phyloP scores from a whole-genome alignment of 495 filamentous ascomycete species.

The Filosporella fistucella region DNA sequence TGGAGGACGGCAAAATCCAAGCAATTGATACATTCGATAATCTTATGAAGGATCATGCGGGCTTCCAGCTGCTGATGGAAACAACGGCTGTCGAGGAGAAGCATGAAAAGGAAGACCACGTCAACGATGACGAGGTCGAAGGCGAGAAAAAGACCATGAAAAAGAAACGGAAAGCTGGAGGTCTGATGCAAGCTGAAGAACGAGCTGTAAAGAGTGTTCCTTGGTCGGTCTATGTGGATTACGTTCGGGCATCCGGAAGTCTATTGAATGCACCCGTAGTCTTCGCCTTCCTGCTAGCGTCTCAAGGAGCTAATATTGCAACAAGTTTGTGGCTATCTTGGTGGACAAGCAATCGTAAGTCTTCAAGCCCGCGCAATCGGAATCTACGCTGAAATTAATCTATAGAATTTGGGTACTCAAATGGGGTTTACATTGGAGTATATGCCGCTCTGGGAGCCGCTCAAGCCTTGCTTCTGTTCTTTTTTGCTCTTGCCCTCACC shows the following conservation, averaged over 20 bases:
- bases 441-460: slow-evolving; percentile 72
- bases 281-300: slow-evolving; percentile 58
- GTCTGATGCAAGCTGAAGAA: slow-evolving; percentile 90
- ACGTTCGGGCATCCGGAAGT: slow-evolving; percentile 74
- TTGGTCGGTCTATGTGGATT: slow-evolving; percentile 78
- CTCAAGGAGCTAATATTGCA: slow-evolving; percentile 78
- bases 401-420: slow-evolving; percentile 56
- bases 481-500: slow-evolving; percentile 56
- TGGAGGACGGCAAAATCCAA: slow-evolving; percentile 78
- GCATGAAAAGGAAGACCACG: slow-evolving; percentile 34
- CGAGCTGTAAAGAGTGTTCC: slow-evolving; percentile 74
- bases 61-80: slow-evolving; percentile 78
- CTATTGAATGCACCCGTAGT: slow-evolving; percentile 65
- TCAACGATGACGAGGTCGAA: slow-evolving; percentile 39
- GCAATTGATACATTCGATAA: slow-evolving; percentile 86
- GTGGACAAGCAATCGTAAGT: slow-evolving; percentile 56
- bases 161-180: slow-evolving; percentile 55
- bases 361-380: not conserved
- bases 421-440: slow-evolving; percentile 75
- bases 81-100: slow-evolving; percentile 65
- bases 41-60: slow-evolving; percentile 68
- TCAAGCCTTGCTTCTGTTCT: slow-evolving; percentile 80
- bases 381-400: too few species aligned
- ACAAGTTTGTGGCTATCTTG: slow-evolving; percentile 91
- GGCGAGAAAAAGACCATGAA: slow-evolving; percentile 46